Base-by-base conservation (phyloP, 345 rosid genomes). In the Mallotus nudiflorus region DNA sequence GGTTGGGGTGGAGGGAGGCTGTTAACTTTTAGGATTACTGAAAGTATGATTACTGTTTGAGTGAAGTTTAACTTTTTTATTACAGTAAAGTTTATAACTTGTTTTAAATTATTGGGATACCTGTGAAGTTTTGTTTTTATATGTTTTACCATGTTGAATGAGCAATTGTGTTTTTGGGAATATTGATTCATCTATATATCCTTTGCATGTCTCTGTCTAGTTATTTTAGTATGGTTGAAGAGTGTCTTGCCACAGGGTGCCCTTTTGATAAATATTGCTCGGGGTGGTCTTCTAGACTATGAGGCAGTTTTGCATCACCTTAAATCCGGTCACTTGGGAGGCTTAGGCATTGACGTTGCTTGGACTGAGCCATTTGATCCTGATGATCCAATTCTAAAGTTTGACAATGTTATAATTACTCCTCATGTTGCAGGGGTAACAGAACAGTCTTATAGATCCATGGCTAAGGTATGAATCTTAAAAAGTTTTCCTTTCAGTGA, bases 331-430 rank as follows among this genome's bases (percentile, higher is more conserved):
- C 95, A 94, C 78, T 81, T 91, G 73, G 97, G 95, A 74, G 97
- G 98, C 65, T 81, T 94, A 8, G 98, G 93, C 56, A 85, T 45
- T 0, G 96, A 94, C 52, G 97, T 94, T 71, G 91, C 97, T 18
- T 91, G 96, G 97, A 82, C 79, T 20, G 98, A 94, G 65, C 98
- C 98, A 29, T 85, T 90, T 74, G 86, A 91, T 69, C 98, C 97
- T 5, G 59, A 84, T 0, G 93, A 94, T 72, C 88, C 84, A 1
- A 75, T 91, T 76, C 66, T 94, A 66, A 91, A 83, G 74, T 83
- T 85, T 68, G 82, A 81, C 64, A 94, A 91, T 54, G 90, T 94
- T 53, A 40, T 94, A 20, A 74, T 94, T 48, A 94, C 93, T 40
- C 98, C 98, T 68, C 98, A 94, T 28, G 82, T 94, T 55, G 98